These are phyloP conservation scores for Waltiozyma sp. DNA, from an alignment of 1,139 yeast genomes.

Conservation along the genomic window DNA sequence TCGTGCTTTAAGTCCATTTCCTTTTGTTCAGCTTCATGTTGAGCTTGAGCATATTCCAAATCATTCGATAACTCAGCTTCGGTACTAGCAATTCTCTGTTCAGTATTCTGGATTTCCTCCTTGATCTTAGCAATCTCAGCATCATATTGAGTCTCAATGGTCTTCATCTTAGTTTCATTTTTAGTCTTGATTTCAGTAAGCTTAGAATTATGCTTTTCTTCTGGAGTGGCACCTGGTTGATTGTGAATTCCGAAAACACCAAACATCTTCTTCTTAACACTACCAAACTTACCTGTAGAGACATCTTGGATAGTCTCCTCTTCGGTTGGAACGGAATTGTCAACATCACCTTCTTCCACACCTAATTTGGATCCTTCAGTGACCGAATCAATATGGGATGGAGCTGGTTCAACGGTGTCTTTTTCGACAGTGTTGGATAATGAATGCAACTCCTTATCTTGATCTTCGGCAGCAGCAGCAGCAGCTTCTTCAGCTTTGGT, in stretches of 20 bases:
- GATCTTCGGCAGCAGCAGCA: neutral
- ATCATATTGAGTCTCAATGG: neutral
- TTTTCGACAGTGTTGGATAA: neutral
- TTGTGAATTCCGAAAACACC: neutral
- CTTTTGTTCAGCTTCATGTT: neutral
- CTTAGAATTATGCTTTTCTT: neutral
- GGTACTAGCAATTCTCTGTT: neutral
- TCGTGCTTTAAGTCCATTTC: neutral
- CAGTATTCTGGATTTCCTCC: neutral
- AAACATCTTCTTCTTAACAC: neutral
- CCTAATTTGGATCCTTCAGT: neutral
- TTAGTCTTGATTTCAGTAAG: neutral
- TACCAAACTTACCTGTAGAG: neutral
- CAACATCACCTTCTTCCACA: neutral
- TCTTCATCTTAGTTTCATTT: neutral
- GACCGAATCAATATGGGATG: neutral
- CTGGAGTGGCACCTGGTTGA: neutral
- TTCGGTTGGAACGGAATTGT: neutral
- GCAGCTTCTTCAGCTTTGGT: neutral
- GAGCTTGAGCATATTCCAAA: neutral
- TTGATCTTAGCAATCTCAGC: neutral
- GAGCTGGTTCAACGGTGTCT: neutral
- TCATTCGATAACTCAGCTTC: neutral
- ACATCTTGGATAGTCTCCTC: too few species aligned
- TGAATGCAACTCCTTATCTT: neutral